Percentiles rank a stretch among this genome's conserved stretches.
These are phyloP conservation scores for Fusarium sp. DNA, from an alignment of 2,329 filamentous ascomycete genomes.

Conservation along the genomic window DNA sequence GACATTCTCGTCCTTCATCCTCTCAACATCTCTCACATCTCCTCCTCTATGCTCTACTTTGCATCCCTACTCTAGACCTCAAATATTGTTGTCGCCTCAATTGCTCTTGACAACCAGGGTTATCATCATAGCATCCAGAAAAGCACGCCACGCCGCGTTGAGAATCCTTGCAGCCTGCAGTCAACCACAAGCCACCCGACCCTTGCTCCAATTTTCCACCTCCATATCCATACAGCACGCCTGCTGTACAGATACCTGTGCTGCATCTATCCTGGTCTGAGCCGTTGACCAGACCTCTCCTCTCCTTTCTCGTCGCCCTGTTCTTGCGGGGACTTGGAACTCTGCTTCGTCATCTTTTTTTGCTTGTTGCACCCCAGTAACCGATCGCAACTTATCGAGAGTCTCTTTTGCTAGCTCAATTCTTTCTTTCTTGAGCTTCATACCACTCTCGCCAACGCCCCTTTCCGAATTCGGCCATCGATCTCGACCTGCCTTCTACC, in stretches of 20 bases:
- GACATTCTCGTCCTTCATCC: conserved; percentile 14
- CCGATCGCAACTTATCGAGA: conserved; percentile 21
- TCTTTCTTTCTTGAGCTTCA: conserved; percentile 16
- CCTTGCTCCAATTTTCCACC: conserved; percentile 45
- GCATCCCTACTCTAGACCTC: background rate
- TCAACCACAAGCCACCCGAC: conserved; percentile 44
- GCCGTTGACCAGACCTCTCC: conserved; percentile 44
- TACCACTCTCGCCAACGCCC: conserved; percentile 14
- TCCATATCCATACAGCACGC: conserved; percentile 29
- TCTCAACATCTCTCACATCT: conserved; percentile 7
- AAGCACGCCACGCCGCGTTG: conserved; percentile 45
- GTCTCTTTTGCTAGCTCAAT: conserved; percentile 7
- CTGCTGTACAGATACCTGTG: conserved; percentile 11
- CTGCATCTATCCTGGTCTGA: conserved; percentile 32
- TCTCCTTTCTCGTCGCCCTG: conserved; percentile 44
- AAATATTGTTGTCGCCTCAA: conserved; percentile 18
- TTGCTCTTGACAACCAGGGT: conserved; percentile 25
- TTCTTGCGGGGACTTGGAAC: conserved; percentile 47
- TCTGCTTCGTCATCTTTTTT: conserved; percentile 45
- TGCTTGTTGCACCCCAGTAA: conserved; percentile 31
- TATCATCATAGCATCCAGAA: conserved; percentile 32
- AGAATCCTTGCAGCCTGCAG: conserved; percentile 39
- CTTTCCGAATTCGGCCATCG: conserved; percentile 29
- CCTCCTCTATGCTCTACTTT: conserved; percentile 7
- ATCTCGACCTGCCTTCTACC: conserved; percentile 17